phyloP scores from a whole-genome alignment of 768 basidiomycete species.

The Boletus edulis region DNA sequence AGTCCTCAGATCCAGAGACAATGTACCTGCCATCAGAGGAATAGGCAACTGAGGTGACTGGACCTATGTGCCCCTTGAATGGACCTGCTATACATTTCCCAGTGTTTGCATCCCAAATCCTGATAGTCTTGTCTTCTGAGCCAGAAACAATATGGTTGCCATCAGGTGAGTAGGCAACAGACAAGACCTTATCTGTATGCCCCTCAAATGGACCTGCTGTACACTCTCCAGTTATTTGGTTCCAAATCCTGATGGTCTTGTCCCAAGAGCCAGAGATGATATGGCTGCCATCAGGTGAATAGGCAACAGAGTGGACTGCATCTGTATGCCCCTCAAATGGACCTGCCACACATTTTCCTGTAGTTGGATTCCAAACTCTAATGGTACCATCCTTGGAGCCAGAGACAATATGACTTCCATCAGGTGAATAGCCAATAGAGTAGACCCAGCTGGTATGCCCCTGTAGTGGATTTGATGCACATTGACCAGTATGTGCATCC shows the following conservation, averaged over 20 bases:
- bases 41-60: slow-evolving; percentile 10
- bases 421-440: slow-evolving; percentile 25
- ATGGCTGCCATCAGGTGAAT: slow-evolving; percentile 20
- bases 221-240: slow-evolving; percentile 11
- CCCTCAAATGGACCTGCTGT: slow-evolving; percentile 20
- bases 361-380: slow-evolving; percentile 21
- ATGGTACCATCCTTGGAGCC: slow-evolving; percentile 22
- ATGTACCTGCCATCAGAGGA: slow-evolving; percentile 16
- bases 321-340: slow-evolving; percentile 19
- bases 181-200: slow-evolving; percentile 12
- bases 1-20: slow-evolving; percentile 17
- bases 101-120: slow-evolving; percentile 16
- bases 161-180: slow-evolving; percentile 20
- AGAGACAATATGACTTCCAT: slow-evolving; percentile 23
- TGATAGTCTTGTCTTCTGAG: slow-evolving; percentile 16
- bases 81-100: slow-evolving; percentile 16
- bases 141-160: slow-evolving; percentile 15
- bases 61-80: slow-evolving; percentile 8
- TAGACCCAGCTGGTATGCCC: slow-evolving; percentile 9
- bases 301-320: slow-evolving; percentile 16
- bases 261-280: slow-evolving; percentile 28
- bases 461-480: not conserved
- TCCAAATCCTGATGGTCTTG: slow-evolving; percentile 23
- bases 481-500: slow-evolving; percentile 13
- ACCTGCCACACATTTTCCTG: slow-evolving; percentile 12